Conservation (phyloP, 2,329 filamentous ascomycete genomes). For the Elsinoe necatrix region DNA sequence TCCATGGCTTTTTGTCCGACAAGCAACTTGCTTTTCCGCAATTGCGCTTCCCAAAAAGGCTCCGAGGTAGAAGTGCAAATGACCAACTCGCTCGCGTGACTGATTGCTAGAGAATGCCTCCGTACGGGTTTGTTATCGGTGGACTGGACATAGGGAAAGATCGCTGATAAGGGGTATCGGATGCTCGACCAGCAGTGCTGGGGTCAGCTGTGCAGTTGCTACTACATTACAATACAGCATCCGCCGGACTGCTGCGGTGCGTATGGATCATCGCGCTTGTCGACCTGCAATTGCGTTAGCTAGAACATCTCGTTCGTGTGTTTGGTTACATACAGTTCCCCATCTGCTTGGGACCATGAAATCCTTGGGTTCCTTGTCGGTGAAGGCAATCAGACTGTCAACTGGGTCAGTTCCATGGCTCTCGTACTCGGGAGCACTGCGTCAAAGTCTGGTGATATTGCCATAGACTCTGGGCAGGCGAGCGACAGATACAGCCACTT, state of each 20-base stretch:
- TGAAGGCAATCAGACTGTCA: conserved; percentile 88
- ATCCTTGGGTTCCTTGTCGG: conserved; percentile 86
- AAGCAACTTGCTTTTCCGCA: conserved; percentile 8
- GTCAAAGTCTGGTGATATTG: background rate
- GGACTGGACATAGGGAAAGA: background rate
- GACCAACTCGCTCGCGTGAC: conserved; percentile 13
- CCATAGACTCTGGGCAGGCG: background rate
- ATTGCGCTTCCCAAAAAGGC: conserved; percentile 1
- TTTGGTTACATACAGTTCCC: conserved; percentile 55
- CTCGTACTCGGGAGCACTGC: background rate
- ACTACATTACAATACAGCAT: conserved; percentile 92
- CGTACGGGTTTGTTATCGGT: background rate
- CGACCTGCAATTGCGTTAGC: conserved; percentile 48
- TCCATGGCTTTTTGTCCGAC: background rate
- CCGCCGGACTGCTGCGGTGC: conserved; percentile 86
- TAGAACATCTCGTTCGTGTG: background rate
- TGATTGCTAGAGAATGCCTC: conserved; percentile 4
- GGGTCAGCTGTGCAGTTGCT: background rate
- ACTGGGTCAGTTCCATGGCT: background rate
- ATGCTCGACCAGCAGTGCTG: background rate
- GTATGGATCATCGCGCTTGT: conserved; percentile 96
- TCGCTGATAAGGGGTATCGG: conserved; percentile 6
- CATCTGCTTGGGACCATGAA: conserved; percentile 98
- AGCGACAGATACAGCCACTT: conserved; percentile 22
- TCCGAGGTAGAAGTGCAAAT: conserved; percentile 13